Base-by-base conservation (phyloP, 139 green algal species). In the Chlorella sp. region DNA sequence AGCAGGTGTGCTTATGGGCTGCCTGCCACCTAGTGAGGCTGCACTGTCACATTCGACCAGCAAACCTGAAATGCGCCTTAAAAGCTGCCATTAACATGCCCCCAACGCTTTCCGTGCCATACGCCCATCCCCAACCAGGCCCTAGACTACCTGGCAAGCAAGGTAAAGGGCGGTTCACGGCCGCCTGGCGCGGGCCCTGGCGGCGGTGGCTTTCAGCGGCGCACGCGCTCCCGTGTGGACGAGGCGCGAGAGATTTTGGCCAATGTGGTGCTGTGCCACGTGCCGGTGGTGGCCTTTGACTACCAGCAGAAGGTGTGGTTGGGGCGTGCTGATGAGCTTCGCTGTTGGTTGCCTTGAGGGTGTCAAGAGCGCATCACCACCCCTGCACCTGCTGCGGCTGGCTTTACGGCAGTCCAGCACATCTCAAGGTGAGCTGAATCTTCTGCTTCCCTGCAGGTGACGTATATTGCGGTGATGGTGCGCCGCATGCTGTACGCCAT, bases 161-260 rank as follows among this genome's bases (percentile, higher is more conserved):
- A 90, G 79, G 88, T 93, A 17, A 95, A 94, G 80, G 74, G 81
- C 65, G 57, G 71, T 32, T 25, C 74, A 13, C n/a, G 68, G 79
- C 16, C 78, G 75, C 71, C 87, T 69, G 89, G 90, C 30, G 64
- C 71, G 47, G 62, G 87, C n/a, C 70, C 55, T 7, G 63, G 28
- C 28, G 82, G 82, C 62, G 74, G 67, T 62, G 76, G 68, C 36
- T 85, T 62, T 47, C 38, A 64, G 68, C 82, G 87, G 47, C 89
- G 94, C 79, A 83, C 76, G 9, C 82, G 86, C 23, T 88, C 86
- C 17, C 84, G 88, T 44, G 91, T 92, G 71, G 97, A 99, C 86
- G 97, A 99, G 91, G 97, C 93, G 5, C 90, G 97, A 0, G 96
- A 99, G 86, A 94, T 99, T 75, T 91, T 99, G 67, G 94, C 97